Percentiles rank a stretch among this genome's conserved stretches.
These are phyloP conservation scores for Jackrogersella multiformis DNA, from an alignment of 495 filamentous ascomycete species.

Conservation along the genomic window DNA sequence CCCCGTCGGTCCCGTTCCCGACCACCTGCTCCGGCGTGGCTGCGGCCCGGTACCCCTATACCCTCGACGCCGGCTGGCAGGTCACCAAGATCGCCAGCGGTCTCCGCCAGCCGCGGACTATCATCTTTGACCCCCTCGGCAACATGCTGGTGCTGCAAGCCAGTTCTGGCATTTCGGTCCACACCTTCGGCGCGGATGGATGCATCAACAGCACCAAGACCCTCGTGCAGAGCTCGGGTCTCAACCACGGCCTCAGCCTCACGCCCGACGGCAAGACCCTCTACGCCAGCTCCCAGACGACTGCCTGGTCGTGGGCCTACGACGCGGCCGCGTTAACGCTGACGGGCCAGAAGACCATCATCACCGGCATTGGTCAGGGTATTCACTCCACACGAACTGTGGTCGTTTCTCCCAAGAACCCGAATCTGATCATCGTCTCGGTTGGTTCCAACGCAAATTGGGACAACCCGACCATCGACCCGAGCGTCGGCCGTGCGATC, in stretches of 20 bases:
- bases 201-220: constrained; percentile 59
- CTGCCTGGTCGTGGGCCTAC: constrained; percentile 69
- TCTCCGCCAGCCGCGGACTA: constrained; percentile 45
- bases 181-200: constrained; percentile 61
- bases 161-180: constrained; percentile 59
- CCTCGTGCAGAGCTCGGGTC: constrained; percentile 48
- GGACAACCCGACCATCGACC: constrained; percentile 57
- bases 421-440: constrained; percentile 62
- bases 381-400: constrained; percentile 71
- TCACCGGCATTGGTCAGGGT: constrained; percentile 63
- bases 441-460: constrained; percentile 67
- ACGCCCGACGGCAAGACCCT: constrained; percentile 68
- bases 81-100: constrained; percentile 49
- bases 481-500: constrained; percentile 64
- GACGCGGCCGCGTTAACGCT: constrained; percentile 56
- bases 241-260: constrained; percentile 74
- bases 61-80: constrained; percentile 46
- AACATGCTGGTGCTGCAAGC: constrained; percentile 66
- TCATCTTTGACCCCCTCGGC: constrained; percentile 48
- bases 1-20: constrained; percentile 40
- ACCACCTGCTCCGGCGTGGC: constrained; percentile 45
- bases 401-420: constrained; percentile 58
- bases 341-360: constrained; percentile 56
- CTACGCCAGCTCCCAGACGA: constrained; percentile 66
- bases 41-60: constrained; percentile 41